These are phyloP conservation scores for Penicillium hesseltinei DNA, from an alignment of 2,329 filamentous ascomycete species.

Conservation along the genomic window DNA sequence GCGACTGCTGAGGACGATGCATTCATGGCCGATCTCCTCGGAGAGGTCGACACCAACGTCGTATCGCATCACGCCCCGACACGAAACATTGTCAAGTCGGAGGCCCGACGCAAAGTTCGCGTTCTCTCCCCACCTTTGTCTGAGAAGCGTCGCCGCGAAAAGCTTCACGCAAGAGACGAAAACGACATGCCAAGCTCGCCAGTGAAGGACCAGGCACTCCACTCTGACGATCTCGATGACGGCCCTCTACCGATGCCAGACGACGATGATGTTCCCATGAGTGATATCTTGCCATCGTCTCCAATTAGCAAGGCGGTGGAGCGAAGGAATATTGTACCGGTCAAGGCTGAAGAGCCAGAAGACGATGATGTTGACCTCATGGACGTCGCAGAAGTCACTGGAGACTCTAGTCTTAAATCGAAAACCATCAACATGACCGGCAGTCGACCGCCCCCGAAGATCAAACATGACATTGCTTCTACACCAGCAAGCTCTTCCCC, in stretches of 20 bases:
- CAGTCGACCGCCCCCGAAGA: conserved; percentile 72
- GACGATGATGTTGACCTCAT: conserved; percentile 78
- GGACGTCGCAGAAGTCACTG: conserved; percentile 77
- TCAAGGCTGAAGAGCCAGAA: conserved; percentile 65
- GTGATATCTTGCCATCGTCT: conserved; percentile 81
- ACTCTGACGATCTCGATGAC: conserved; percentile 53
- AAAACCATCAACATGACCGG: conserved; percentile 82
- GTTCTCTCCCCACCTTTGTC: conserved; percentile 71
- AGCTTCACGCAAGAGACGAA: conserved; percentile 44
- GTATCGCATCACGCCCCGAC: conserved; percentile 55
- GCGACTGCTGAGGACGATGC: conserved; percentile 85
- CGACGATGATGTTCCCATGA: conserved; percentile 79
- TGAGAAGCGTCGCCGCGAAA: conserved; percentile 56
- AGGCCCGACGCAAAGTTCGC: conserved; percentile 74
- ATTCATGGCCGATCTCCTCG: conserved; percentile 80
- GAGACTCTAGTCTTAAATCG: conserved; percentile 59
- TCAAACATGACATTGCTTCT: conserved; percentile 66
- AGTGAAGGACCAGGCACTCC: conserved; percentile 39
- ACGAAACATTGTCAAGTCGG: conserved; percentile 67
- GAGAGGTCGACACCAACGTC: conserved; percentile 79
- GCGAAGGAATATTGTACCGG: conserved; percentile 59
- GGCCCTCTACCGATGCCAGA: conserved; percentile 57
- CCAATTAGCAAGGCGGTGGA: conserved; percentile 76
- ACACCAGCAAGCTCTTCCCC: conserved; percentile 77
- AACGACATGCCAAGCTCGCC: conserved; percentile 48